Conservation (phyloP, 768 basidiomycete species). For the Pisolithus orientalis region DNA sequence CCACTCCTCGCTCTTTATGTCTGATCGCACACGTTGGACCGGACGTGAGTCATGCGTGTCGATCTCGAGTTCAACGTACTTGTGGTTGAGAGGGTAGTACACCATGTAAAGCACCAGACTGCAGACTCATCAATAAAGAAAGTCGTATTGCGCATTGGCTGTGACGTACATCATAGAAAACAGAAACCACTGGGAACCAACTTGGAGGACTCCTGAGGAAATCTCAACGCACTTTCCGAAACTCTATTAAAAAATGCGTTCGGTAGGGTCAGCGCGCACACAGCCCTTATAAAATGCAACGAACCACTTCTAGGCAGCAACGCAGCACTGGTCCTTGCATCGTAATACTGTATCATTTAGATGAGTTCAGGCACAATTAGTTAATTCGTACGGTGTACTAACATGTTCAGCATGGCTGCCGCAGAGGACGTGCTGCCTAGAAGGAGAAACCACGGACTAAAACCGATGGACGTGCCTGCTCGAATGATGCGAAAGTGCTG, state of each 20-base stretch:
- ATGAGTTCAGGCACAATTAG: background rate
- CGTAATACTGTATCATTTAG: slow-evolving; percentile 50
- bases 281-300: slow-evolving; percentile 21
- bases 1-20: slow-evolving; percentile 64
- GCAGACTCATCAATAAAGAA: background rate
- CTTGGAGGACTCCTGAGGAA: slow-evolving; percentile 77
- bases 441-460: slow-evolving; percentile 87
- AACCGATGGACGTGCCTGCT: slow-evolving; percentile 75
- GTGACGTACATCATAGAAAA: slow-evolving; percentile 77
- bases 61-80: slow-evolving; percentile 49
- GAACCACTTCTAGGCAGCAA: slow-evolving; percentile 74
- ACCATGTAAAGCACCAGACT: slow-evolving; percentile 88
- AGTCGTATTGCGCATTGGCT: background rate
- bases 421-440: slow-evolving; percentile 83
- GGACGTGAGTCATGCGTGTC: slow-evolving; percentile 37
- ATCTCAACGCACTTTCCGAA: slow-evolving; percentile 70
- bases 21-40: slow-evolving; percentile 38
- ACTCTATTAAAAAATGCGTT: slow-evolving; percentile 35
- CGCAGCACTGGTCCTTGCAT: slow-evolving; percentile 78
- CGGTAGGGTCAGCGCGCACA: slow-evolving; percentile 1
- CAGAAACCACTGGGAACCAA: slow-evolving; percentile 75
- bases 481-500: slow-evolving; percentile 79
- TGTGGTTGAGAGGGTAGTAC: slow-evolving; percentile 84
- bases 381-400: slow-evolving; percentile 13
- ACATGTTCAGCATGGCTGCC: slow-evolving; percentile 83